Evolutionary conservation across 73 alveolate species (phyloP).

Genomic region (Uronychia binucleata): DNA sequence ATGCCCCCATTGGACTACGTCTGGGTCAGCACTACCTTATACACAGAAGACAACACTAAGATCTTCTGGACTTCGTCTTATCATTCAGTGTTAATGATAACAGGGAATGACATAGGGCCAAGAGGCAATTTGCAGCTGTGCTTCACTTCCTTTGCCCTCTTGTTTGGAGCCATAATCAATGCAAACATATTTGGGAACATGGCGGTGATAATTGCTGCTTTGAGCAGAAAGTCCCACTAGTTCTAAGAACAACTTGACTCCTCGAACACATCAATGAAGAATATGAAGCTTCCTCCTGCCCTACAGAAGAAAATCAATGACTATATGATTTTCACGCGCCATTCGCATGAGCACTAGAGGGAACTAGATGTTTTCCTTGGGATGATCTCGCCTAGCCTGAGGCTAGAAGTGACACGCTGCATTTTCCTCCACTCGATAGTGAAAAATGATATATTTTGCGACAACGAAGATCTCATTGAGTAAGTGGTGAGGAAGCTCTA

Average conservation of each 20-base stretch:
- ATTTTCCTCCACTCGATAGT: slow-evolving; percentile 10
- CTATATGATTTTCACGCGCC: slow-evolving; percentile 5
- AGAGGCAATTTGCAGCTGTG: slow-evolving; percentile 33
- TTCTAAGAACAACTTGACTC: slow-evolving; percentile 46
- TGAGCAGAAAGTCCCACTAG: slow-evolving; percentile 33
- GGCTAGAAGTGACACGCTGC: slow-evolving; percentile 8
- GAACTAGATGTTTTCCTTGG: slow-evolving; percentile 31
- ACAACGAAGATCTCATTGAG: slow-evolving; percentile 6
- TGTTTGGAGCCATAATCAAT: slow-evolving; percentile 53
- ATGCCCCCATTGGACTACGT: slow-evolving; percentile 35
- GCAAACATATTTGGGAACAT: slow-evolving; percentile 56
- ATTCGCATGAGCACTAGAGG: slow-evolving; percentile 30
- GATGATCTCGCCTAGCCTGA: slow-evolving; percentile 28
- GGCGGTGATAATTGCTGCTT: slow-evolving; percentile 38
- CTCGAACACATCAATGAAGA: slow-evolving; percentile 62
- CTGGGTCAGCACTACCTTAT: neutral
- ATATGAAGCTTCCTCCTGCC: slow-evolving; percentile 17
- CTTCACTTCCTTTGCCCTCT: slow-evolving; percentile 27
- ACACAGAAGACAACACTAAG: neutral
- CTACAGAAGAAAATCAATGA: slow-evolving; percentile 6
- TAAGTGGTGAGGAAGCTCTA: slow-evolving; percentile 8
- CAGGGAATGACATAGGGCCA: slow-evolving; percentile 71
- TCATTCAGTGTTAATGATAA: slow-evolving; percentile 57
- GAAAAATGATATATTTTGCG: slow-evolving; percentile 15
- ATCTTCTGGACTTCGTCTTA: slow-evolving; percentile 42